Conservation (phyloP, 2,329 filamentous ascomycete genomes). For the Botrytis deweyae region DNA sequence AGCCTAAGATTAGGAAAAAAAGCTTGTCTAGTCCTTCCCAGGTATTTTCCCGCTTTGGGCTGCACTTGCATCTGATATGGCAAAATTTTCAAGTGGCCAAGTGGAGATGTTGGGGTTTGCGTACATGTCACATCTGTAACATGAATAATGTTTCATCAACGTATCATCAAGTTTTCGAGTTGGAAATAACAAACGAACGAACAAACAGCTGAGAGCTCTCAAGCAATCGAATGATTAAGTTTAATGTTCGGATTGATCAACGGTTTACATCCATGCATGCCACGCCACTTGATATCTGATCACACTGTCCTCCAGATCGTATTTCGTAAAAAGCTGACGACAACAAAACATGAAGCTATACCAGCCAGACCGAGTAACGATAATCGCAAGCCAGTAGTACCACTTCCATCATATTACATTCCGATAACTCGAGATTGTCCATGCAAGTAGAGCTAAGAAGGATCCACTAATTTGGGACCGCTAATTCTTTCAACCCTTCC, state of each 20-base stretch:
- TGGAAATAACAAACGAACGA: not conserved
- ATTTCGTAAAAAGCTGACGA: slow-evolving; percentile 2
- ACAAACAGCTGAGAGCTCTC: not conserved
- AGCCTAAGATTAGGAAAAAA: slow-evolving; percentile 4
- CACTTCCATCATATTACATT: not conserved
- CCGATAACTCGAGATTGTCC: not conserved
- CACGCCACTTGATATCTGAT: slow-evolving; percentile 1
- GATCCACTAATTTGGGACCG: slow-evolving; percentile 19
- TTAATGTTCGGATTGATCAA: not conserved
- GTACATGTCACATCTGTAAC: slow-evolving; percentile 9
- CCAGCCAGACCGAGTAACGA: slow-evolving; percentile 16
- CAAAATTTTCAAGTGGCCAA: not conserved
- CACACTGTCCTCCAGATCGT: slow-evolving; percentile 8
- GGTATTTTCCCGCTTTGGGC: not conserved
- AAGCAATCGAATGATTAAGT: not conserved
- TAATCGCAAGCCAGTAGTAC: slow-evolving; percentile 15
- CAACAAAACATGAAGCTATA: slow-evolving; percentile 14
- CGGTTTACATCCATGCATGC: not conserved
- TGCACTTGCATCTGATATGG: not conserved
- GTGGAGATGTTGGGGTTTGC: not conserved
- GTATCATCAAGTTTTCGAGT: slow-evolving; percentile 1
- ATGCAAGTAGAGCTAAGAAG: slow-evolving; percentile 21
- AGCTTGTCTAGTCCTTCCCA: slow-evolving; percentile 9
- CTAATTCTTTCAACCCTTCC: slow-evolving; percentile 45
- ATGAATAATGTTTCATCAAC: slow-evolving; percentile 12